A percentile compares a stretch with the other conserved stretches of the same genome.
phyloP scores from a whole-genome alignment of 345 rosid genomes.

The Cardamine resedifolia region DNA sequence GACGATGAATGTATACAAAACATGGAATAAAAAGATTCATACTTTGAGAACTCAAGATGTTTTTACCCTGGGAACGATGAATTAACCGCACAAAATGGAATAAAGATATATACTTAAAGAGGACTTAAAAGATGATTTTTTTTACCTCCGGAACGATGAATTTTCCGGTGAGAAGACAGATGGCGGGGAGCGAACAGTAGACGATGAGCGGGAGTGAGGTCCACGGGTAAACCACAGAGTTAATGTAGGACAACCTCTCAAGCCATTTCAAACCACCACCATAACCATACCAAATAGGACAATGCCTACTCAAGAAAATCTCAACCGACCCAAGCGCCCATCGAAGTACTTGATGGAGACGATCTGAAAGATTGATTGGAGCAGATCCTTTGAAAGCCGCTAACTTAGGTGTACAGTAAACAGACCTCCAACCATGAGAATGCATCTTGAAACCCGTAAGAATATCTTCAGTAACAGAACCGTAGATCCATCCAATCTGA shows the following conservation, averaged over 20 bases:
- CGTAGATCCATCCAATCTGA: constrained; percentile 98
- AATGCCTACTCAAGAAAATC: constrained; percentile 94
- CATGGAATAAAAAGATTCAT: not conserved
- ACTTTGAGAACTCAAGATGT: not conserved
- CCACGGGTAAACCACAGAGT: constrained; percentile 96
- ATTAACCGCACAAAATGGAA: not conserved
- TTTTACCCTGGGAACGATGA: not conserved
- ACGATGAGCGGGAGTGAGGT: constrained; percentile 90
- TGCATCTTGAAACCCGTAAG: constrained; percentile 98
- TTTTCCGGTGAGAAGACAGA: constrained; percentile 93
- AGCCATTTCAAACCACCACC: constrained; percentile 98
- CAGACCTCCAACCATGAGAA: constrained; percentile 99
- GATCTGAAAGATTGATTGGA: constrained; percentile 95
- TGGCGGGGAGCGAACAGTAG: constrained; percentile 95
- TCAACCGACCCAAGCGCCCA: constrained; percentile 99
- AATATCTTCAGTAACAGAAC: constrained; percentile 95
- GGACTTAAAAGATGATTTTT: constrained; percentile 14
- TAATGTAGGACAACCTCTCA: constrained; percentile 91
- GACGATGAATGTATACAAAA: not conserved
- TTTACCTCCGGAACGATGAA: constrained; percentile 98
- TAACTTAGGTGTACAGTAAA: constrained; percentile 86
- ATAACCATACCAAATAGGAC: constrained; percentile 99
- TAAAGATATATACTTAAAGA: not conserved
- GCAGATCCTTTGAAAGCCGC: constrained; percentile 97
- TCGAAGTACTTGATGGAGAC: constrained; percentile 93